Evolutionary conservation across 495 filamentous ascomycete genomes (phyloP), one percentile per base, ranked within the genome.

Genomic region (Aspergillus carlsbadensis): DNA sequence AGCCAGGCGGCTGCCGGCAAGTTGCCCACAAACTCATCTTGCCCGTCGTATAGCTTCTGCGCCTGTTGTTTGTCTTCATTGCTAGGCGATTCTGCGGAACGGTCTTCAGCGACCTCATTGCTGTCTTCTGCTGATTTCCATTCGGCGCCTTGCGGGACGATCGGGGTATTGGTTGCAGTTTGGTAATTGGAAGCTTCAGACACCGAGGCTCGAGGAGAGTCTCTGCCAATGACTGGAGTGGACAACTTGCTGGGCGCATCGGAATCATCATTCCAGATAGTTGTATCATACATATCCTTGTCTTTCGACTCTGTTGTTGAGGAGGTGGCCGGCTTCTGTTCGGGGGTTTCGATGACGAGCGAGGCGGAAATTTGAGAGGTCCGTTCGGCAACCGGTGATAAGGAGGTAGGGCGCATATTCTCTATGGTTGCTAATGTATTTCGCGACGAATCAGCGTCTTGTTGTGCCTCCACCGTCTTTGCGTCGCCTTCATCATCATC

Each of bases 1-100:
- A 99, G 84, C 89, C 91, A 96, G 41, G 90, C 84, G 15, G 93
- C 90, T 41, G 92, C 90, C 57, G 85, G 82, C 14, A 87, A 84
- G 65, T 88, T 91, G 5, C 76, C 77, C 20, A 92, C 85, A 51
- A 89, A 85, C 54, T 87, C 82, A 61, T 96, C 91, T 57, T 91
- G 86, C n/a, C 90, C 91, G 34, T 92, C 85, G 64, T 82, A 98
- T 5, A 98, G 87, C 67, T 85, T 87, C 60, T 84, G 82, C 0
- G 94, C 94, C 61, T 86, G 84, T 58, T 87, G 84, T 17, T 81
- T 77, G 49, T 92, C 89, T 29, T 62, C 54, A 33, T 79, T 78
- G 0, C 80, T 87, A 4, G 82, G 78, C 29, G 66, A 57, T 47
- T 75, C 65, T 18, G 70, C 59, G 11, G 65, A 10, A 15, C 56